phyloP scores from a whole-genome alignment of 768 basidiomycete species.

The Pulveroboletus sp. region DNA sequence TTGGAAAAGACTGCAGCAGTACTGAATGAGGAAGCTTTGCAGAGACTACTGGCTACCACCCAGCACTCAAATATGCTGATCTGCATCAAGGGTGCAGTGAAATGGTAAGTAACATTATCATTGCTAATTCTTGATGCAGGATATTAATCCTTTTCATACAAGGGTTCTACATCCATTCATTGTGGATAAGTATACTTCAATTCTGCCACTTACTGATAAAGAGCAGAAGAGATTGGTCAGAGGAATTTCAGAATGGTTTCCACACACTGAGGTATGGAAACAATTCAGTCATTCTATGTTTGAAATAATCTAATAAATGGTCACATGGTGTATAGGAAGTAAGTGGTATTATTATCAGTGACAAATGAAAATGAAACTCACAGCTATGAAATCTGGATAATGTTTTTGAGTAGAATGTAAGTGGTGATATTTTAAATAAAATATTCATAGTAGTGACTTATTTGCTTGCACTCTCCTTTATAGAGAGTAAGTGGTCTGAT shows the following conservation, averaged over 20 bases:
- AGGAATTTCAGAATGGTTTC: not conserved
- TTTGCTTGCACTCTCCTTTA: too few species aligned
- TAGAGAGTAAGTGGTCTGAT: too few species aligned
- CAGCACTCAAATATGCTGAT: not conserved
- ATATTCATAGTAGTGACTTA: too few species aligned
- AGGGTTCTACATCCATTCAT: not conserved
- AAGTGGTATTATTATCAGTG: not conserved
- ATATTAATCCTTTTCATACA: not conserved
- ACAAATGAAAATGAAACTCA: not conserved
- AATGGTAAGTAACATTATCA: not conserved
- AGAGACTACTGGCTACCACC: not conserved
- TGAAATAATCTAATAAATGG: not conserved
- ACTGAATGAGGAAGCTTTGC: not conserved
- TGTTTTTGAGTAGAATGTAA: not conserved
- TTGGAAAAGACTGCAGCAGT: not conserved
- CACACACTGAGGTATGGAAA: not conserved
- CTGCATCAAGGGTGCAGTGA: not conserved
- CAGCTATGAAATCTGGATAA: not conserved
- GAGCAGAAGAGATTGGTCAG: not conserved
- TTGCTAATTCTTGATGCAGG: not conserved
- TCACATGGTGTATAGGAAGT: not conserved
- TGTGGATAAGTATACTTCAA: not conserved
- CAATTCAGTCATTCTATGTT: not conserved
- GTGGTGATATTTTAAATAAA: too few species aligned
- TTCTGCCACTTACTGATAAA: not conserved